A percentile compares a stretch with the other conserved stretches of the same genome.
These are phyloP conservation scores for Tolypocladium ovalisporum DNA, from an alignment of 2,329 filamentous ascomycete genomes.

Conservation along the genomic window DNA sequence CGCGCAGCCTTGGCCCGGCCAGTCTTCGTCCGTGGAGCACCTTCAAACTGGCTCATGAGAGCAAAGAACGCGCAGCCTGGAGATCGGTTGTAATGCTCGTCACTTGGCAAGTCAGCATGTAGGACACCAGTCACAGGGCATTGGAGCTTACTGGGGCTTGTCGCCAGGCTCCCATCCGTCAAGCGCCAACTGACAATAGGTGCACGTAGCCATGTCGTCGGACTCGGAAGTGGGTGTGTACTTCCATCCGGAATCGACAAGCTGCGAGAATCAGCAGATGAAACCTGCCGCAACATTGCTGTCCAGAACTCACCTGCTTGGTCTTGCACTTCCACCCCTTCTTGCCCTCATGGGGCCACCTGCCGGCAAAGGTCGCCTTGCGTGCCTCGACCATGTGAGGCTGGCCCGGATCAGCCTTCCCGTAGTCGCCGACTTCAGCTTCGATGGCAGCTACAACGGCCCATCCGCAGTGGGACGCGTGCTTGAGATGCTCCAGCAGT, in stretches of 20 bases:
- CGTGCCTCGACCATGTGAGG: conserved; percentile 65
- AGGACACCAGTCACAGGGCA: background rate
- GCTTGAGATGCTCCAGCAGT: conserved; percentile 72
- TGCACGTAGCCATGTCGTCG: conserved; percentile 82
- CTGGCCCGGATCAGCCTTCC: conserved; percentile 62
- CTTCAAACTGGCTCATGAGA: conserved; percentile 47
- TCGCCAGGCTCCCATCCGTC: conserved; percentile 94
- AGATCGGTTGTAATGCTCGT: conserved; percentile 75
- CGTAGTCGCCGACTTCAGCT: conserved; percentile 49
- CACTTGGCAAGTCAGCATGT: conserved; percentile 35
- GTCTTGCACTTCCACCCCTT: conserved; percentile 83
- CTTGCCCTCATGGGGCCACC: conserved; percentile 85
- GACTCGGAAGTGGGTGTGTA: conserved; percentile 77
- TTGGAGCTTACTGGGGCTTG: conserved; percentile 60
- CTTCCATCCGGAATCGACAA: conserved; percentile 88
- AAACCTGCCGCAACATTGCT: background rate
- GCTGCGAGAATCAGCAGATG: conserved; percentile 32
- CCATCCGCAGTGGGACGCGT: conserved; percentile 78
- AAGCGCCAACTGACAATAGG: conserved; percentile 80
- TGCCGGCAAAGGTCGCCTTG: conserved; percentile 68
- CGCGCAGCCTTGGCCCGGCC: conserved; percentile 41
- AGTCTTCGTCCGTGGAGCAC: conserved; percentile 40
- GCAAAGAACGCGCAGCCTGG: conserved; percentile 75
- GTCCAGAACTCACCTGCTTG: conserved; percentile 57
- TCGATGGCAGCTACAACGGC: conserved; percentile 60